Evolutionary conservation across 257 asterid species (phyloP), one percentile per base, ranked within the genome.

Genomic region (Plantago major): DNA sequence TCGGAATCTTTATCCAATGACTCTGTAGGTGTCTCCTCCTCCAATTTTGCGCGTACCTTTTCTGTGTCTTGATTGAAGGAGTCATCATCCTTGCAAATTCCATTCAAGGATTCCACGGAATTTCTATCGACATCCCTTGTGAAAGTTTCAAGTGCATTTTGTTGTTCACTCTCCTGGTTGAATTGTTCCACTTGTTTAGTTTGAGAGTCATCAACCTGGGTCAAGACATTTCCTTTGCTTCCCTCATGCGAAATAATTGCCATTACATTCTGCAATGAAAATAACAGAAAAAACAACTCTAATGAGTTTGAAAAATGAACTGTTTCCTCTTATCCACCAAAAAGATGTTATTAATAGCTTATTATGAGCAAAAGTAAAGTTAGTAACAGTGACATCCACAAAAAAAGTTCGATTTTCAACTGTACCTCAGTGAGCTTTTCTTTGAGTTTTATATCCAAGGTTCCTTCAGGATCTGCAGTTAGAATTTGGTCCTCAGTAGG

Each of bases 361-460:
- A 15, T 3, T 26, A 49, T 16, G 5, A 26, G 15, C 11, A 10
- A 49, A 49, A 46, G 11, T 14, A 49, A 11, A 49, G 22, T 10
- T 49, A 49, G 10, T 15, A 26, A 49, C 15, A 7, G 19, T 49
- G 9, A 49, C 19, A 49, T 49, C 19, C 16, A 49, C 11, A 49
- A 11, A 66, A 40, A 61, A 51, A n/a, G 18, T 55, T 12, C 22
- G 55, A 66, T 49, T 66, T 17, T 62, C 58, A 76, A 78, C 78
- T 71, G 73, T 59, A 42, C 49, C 37, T 78, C 70, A 14, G 37
- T 30, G 5, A 2, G 49, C 64, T 68, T 64, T 62, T 46, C 61
- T 56, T 50, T 62, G 60, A 42, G 45, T 59, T 60, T 55, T 52
- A 26, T 49, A 64, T 73, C 72, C 52, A 43, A 54, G 15, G 11